These are phyloP conservation scores for Paramecium sonneborni DNA, from an alignment of 73 alveolate genomes.

Conservation along the genomic window DNA sequence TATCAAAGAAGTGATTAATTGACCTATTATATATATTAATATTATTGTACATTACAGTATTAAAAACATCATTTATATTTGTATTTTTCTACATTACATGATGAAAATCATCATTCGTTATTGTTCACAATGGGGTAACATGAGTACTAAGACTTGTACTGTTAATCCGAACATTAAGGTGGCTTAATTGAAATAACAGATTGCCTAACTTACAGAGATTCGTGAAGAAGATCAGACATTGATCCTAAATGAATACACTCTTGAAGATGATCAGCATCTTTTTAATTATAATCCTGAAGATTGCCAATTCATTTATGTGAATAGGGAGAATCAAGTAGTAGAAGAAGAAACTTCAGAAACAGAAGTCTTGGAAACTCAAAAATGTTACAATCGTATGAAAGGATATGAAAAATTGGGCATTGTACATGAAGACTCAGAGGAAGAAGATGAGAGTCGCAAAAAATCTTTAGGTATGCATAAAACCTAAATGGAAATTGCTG, in stretches of 20 bases:
- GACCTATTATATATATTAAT: neutral
- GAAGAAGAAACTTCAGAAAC: neutral
- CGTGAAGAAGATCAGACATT: neutral
- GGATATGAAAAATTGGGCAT: neutral
- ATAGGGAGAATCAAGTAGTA: neutral
- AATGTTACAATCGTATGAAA: neutral
- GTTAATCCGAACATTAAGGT: neutral
- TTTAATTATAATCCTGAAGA: neutral
- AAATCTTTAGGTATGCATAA: neutral
- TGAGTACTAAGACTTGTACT: neutral
- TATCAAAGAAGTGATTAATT: constrained; percentile 4
- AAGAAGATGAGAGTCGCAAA: neutral
- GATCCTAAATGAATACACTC: neutral
- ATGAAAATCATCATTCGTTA: constrained; percentile 44
- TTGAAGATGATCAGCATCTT: neutral
- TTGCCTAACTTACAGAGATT: neutral
- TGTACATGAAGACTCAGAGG: neutral
- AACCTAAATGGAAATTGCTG: neutral
- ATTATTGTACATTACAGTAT: neutral
- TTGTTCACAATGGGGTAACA: constrained; percentile 49
- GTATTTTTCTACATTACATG: neutral
- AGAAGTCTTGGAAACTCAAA: neutral
- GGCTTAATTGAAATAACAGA: neutral
- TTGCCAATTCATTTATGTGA: neutral
- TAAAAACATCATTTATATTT: neutral